phyloP scores from a whole-genome alignment of 2,329 filamentous ascomycete genomes.

The Botrytis fabae region DNA sequence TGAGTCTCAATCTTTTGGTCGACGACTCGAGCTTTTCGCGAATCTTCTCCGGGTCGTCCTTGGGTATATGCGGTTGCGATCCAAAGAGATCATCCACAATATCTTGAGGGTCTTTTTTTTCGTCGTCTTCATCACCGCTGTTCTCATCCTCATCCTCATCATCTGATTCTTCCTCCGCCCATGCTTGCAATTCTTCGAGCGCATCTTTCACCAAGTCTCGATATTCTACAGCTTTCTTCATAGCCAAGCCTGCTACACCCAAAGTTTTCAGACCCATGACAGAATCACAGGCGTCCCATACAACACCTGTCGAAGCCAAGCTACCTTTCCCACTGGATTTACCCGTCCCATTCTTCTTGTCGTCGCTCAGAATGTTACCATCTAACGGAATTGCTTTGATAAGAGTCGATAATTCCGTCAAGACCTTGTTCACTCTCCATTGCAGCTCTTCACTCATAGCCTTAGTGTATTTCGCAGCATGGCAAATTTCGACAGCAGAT shows the following conservation, averaged over 20 bases:
- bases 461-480: constrained; percentile 59
- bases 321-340: constrained; percentile 50
- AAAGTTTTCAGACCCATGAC: constrained; percentile 62
- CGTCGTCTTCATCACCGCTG: constrained; percentile 49
- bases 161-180: constrained; percentile 71
- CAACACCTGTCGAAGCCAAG: constrained; percentile 67
- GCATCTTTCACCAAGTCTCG: constrained; percentile 77
- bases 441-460: constrained; percentile 65
- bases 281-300: constrained; percentile 83
- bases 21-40: constrained; percentile 64
- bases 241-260: constrained; percentile 70
- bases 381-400: constrained; percentile 60
- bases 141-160: constrained; percentile 58
- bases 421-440: constrained; percentile 56
- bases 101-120: constrained; percentile 50
- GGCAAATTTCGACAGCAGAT: constrained; percentile 67
- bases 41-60: constrained; percentile 62
- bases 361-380: constrained; percentile 52
- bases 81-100: constrained; percentile 69
- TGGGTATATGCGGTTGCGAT: constrained; percentile 60
- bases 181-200: constrained; percentile 82
- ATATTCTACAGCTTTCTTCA: constrained; percentile 71
- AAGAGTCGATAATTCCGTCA: constrained; percentile 63
- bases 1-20: constrained; percentile 65
- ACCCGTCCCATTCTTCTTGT: constrained; percentile 48